A percentile compares a stretch with the other conserved stretches of the same genome.
Conservation (phyloP, 192 early-diverging fungal species). For the Phycomyces blakesleeanus region DNA sequence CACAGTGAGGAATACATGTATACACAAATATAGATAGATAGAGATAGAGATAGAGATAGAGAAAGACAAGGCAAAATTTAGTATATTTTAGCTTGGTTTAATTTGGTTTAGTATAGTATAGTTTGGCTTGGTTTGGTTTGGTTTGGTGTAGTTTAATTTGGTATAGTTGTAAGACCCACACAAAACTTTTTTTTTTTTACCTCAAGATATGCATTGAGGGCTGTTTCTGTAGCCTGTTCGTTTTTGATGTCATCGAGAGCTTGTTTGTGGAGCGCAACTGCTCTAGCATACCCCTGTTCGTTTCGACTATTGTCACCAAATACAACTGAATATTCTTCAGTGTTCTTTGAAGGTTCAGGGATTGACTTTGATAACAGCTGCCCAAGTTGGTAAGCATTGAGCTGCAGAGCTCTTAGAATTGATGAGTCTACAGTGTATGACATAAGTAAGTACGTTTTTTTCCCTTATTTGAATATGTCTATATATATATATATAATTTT, state of each 20-base stretch:
- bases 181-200: too few relatives aligned
- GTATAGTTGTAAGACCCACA: too few relatives aligned
- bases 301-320: not conserved
- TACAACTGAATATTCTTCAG: not conserved
- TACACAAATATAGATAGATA: too few relatives aligned
- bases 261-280: slow-evolving; percentile 7
- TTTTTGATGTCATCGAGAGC: not conserved
- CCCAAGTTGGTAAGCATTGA: slow-evolving; percentile 61
- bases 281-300: slow-evolving; percentile 1
- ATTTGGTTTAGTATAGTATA: too few relatives aligned
- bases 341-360: slow-evolving; percentile 1
- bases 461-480: too few relatives aligned
- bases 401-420: slow-evolving; percentile 49
- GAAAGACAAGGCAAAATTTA: too few relatives aligned
- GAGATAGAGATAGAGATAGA: too few relatives aligned
- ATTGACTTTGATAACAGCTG: slow-evolving; percentile 26
- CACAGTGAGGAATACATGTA: too few relatives aligned
- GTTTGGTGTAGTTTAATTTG: too few relatives aligned
- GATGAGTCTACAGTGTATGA: slow-evolving; percentile 1
- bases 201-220: slow-evolving; percentile 18
- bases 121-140: too few relatives aligned
- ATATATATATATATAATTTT: not conserved
- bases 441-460: too few relatives aligned
- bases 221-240: slow-evolving; percentile 3
- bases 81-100: too few relatives aligned